Base-by-base conservation (phyloP, 2,329 filamentous ascomycete genomes). In the Monascus ruber region DNA sequence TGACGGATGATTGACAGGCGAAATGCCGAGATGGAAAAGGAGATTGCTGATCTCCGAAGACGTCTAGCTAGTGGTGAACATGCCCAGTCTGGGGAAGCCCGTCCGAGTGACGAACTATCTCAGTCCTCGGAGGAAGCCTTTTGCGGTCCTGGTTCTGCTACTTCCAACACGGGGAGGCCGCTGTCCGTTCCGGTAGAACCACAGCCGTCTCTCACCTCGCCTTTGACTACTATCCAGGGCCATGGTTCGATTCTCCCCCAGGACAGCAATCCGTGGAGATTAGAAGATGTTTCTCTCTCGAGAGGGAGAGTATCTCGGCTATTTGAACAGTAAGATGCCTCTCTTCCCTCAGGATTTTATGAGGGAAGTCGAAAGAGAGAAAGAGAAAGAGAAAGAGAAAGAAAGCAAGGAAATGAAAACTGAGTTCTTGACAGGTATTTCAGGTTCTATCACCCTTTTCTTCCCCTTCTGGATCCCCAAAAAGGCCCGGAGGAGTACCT, bases 21-120 rank as follows among this genome's bases (percentile, higher is more conserved):
- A 68, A 68, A 79, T 76, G 73, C 76, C 59, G 65, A 74, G 59
- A 69, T 79, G 79, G 68, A 76, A 70, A 63, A 70, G 63, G 60
- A 76, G 52, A 70, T 72, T 39, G 62, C 64, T 31, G 66, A 70
- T 43, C 60, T 72, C 37, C 60, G 67, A 24, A 62, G 61, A 41
- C 64, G 67, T 33, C 52, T 70, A 26, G 59, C 60, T 28, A 53
- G 51, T 41, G 47, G 50, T 28, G 52, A 61, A 11, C 51, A 52
- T 28, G 43, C 52, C 24, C 50, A 48, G 42, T 31, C 42, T 5
- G 40, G 34, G 31, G 58, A 55, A 39, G 36, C 44, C 32, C 53
- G 55, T 34, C 49, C 42, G 11, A 52, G 48, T 31, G 58, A 60
- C 35, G 52, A 55, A 2, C 44, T 59, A 32, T 61, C 55, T 4